Percentiles rank a stretch among this genome's conserved stretches.
Conservation (phyloP, 2,329 filamentous ascomycete genomes). For the Penicillium italicum region DNA sequence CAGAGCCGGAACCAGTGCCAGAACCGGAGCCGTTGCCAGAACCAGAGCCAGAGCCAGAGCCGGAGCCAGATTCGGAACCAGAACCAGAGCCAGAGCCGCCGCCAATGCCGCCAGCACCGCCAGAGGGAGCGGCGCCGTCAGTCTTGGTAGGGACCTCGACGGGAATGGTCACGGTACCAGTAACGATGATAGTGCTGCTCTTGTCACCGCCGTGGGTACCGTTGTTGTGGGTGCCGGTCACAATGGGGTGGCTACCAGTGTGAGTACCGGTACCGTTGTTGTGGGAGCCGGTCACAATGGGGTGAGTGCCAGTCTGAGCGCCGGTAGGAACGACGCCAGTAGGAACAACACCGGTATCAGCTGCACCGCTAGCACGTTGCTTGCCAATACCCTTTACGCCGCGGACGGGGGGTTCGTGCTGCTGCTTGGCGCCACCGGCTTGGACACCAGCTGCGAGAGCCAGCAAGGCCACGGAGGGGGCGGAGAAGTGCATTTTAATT, state of each 20-base stretch:
- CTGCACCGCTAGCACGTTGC: neutral
- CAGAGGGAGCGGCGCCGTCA: neutral
- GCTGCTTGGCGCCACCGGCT: constrained; percentile 8
- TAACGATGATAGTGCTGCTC: constrained; percentile 9
- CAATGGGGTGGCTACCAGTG: constrained; percentile 22
- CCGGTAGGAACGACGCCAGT: neutral
- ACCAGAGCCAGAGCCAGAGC: neutral
- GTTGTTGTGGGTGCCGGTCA: constrained; percentile 7
- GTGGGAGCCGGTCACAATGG: constrained; percentile 17
- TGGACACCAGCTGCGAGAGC: constrained; percentile 18
- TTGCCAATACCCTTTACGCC: constrained; percentile 6
- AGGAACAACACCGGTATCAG: neutral
- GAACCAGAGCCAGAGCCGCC: neutral
- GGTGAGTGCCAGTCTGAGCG: constrained; percentile 12
- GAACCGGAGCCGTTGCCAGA: neutral
- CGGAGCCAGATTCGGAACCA: neutral
- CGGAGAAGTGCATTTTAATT: constrained; percentile 33
- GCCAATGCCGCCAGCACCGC: neutral
- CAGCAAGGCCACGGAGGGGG: constrained; percentile 18
- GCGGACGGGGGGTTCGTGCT: constrained; percentile 15
- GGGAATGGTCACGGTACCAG: constrained; percentile 11
- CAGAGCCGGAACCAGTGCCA: neutral
- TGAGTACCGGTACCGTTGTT: constrained; percentile 7
- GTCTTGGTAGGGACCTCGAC: constrained; percentile 1
- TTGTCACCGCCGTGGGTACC: constrained; percentile 3